Conservation (phyloP, 1,139 yeast species). For the Blastobotrys petasosporus region DNA sequence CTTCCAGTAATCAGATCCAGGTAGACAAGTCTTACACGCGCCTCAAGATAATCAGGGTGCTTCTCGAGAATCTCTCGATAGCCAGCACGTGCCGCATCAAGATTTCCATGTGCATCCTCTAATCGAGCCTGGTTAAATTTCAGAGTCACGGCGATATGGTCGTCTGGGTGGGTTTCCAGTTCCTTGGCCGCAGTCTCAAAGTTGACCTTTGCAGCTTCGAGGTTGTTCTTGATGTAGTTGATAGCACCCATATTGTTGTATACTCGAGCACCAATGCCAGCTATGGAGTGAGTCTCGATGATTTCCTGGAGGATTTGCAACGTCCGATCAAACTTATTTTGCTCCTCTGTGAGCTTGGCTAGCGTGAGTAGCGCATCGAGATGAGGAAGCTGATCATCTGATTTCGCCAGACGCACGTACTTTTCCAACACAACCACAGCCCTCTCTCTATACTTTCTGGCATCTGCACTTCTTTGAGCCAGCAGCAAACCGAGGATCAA, state of each 20-base stretch:
- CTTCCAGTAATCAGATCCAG: constrained; percentile 39
- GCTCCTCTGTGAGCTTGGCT: constrained; percentile 59
- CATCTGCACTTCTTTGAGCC: constrained; percentile 23
- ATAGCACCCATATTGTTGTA: constrained; percentile 84
- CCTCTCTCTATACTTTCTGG: constrained; percentile 20
- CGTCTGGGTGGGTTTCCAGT: constrained; percentile 22
- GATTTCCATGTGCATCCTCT: constrained; percentile 38
- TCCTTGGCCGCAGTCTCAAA: constrained; percentile 48
- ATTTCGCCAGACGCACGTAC: constrained; percentile 57
- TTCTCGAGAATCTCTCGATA: constrained; percentile 52
- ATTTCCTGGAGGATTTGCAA: constrained; percentile 55
- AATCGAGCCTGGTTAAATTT: constrained; percentile 38
- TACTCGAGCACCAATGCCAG: constrained; percentile 57
- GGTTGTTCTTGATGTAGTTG: constrained; percentile 60
- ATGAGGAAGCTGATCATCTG: constrained; percentile 57
- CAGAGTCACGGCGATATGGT: constrained; percentile 27
- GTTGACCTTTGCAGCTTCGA: constrained; percentile 43
- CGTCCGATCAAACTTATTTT: constrained; percentile 45
- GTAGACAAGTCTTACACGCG: constrained; percentile 65
- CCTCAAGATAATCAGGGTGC: constrained; percentile 71
- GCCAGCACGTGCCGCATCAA: constrained; percentile 43
- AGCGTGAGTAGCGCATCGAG: constrained; percentile 64
- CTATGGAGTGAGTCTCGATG: constrained; percentile 38
- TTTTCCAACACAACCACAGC: constrained; percentile 67
- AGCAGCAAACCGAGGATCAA: constrained; percentile 22